A percentile compares a stretch with the other conserved stretches of the same genome.
phyloP scores from a whole-genome alignment of 1,284 basidiomycete species.

The Golubevia sp. region DNA sequence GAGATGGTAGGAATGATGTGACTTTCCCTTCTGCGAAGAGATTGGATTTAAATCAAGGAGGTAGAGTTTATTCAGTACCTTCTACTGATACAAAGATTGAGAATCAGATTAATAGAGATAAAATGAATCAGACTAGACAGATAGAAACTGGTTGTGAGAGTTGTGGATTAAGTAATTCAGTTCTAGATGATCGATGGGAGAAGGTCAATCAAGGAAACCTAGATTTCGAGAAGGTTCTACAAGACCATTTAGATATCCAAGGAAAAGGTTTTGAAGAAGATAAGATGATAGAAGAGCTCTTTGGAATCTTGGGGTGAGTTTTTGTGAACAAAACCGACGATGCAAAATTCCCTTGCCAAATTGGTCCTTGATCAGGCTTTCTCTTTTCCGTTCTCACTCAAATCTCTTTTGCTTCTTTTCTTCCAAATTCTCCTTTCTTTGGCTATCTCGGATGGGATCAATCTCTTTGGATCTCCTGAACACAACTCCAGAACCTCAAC shows the following conservation, averaged over 20 bases:
- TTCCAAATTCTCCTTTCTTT: too few relatives aligned
- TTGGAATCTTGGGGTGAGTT: slow-evolving; percentile 19
- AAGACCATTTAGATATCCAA: background rate
- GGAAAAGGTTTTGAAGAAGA: slow-evolving; percentile 8
- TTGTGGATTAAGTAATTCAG: slow-evolving; percentile 11
- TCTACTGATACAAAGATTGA: background rate
- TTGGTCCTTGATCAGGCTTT: too few relatives aligned
- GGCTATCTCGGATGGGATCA: too few relatives aligned
- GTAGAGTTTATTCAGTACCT: too few relatives aligned
- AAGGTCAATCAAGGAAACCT: slow-evolving; percentile 5
- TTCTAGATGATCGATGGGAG: slow-evolving; percentile 5
- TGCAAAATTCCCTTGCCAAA: too few relatives aligned
- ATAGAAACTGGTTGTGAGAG: background rate
- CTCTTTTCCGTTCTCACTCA: too few relatives aligned
- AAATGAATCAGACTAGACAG: background rate
- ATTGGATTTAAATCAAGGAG: too few relatives aligned
- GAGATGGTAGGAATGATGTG: too few relatives aligned
- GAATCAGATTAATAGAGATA: background rate
- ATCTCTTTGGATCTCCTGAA: too few relatives aligned
- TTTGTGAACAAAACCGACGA: too few relatives aligned
- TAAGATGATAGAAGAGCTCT: slow-evolving; percentile 13
- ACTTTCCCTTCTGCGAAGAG: too few relatives aligned
- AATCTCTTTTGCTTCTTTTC: too few relatives aligned
- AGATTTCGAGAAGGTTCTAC: background rate
- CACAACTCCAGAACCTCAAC: slow-evolving; percentile 8